Percentiles rank a stretch among this genome's conserved stretches.
Evolutionary conservation across 495 filamentous ascomycete species (phyloP).

Genomic region (Friedmanniomyces endolithicus): DNA sequence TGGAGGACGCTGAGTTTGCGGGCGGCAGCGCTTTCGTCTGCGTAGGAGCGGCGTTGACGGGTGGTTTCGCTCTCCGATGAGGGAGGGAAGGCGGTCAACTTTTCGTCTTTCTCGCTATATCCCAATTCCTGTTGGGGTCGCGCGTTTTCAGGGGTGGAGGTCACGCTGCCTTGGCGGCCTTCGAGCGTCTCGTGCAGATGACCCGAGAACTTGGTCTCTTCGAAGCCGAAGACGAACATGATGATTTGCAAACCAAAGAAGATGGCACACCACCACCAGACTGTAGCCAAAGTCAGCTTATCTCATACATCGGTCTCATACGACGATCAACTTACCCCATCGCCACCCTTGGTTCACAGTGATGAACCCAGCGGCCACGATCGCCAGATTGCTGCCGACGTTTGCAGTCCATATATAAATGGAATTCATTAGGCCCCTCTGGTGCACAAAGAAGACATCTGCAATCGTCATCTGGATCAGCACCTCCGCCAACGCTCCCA

Average conservation of each 20-base stretch:
- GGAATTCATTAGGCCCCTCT: slow-evolving; percentile 33
- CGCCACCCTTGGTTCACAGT: slow-evolving; percentile 36
- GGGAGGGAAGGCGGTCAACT: not conserved
- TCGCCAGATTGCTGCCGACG: slow-evolving; percentile 30
- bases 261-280: slow-evolving; percentile 41
- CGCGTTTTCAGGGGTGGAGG: not conserved
- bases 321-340: not conserved
- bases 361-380: slow-evolving; percentile 37
- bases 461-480: slow-evolving; percentile 38
- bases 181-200: slow-evolving; percentile 8
- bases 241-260: slow-evolving; percentile 32
- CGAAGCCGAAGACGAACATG: slow-evolving; percentile 32
- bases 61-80: not conserved
- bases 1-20: slow-evolving; percentile 12
- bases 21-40: not conserved
- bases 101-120: not conserved
- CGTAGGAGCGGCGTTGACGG: not conserved
- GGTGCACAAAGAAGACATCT: slow-evolving; percentile 40
- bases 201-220: slow-evolving; percentile 33
- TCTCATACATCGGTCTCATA: not conserved
- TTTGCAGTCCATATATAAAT: slow-evolving; percentile 30
- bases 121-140: not conserved
- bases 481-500: slow-evolving; percentile 34
- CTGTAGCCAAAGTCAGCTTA: slow-evolving; percentile 19
- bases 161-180: slow-evolving; percentile 10